Evolutionary conservation across 345 rosid genomes (phyloP).

Genomic region (Rhizophora apiculata): DNA sequence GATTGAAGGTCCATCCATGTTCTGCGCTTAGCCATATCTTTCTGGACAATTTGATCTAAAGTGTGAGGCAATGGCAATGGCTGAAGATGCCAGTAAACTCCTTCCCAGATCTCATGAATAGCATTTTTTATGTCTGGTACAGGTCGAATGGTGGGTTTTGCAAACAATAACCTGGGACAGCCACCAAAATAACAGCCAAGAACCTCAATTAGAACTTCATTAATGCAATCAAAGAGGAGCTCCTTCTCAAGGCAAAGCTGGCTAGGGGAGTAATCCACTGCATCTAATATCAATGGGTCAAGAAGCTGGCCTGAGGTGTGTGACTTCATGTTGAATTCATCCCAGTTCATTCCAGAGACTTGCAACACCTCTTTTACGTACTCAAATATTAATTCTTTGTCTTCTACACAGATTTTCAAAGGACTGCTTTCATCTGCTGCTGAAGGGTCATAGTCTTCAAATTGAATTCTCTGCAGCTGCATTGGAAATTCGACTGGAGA

Average conservation of each 20-base stretch:
- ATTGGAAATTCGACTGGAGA: constrained; percentile 47
- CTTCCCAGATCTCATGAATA: constrained; percentile 52
- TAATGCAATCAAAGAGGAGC: constrained; percentile 68
- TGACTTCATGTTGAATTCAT: constrained; percentile 58
- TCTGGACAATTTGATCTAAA: constrained; percentile 63
- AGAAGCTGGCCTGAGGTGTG: constrained; percentile 61
- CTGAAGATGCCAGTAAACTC: constrained; percentile 64
- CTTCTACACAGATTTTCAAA: constrained; percentile 42
- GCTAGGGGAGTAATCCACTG: constrained; percentile 50
- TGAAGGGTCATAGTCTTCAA: constrained; percentile 49
- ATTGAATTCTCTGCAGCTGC: constrained; percentile 59
- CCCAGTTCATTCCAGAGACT: constrained; percentile 61
- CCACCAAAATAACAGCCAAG: constrained; percentile 41
- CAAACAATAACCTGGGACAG: constrained; percentile 51
- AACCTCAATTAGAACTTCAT: constrained; percentile 71
- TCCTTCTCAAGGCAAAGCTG: constrained; percentile 42
- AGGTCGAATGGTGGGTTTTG: constrained; percentile 44
- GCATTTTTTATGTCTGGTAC: constrained; percentile 41
- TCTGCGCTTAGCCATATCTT: constrained; percentile 60
- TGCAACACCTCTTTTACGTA: constrained; percentile 52
- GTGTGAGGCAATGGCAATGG: constrained; percentile 66
- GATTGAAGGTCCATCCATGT: constrained; percentile 65
- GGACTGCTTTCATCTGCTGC: constrained; percentile 30
- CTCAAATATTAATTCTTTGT: constrained; percentile 45
- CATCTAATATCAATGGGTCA: constrained; percentile 48